phyloP scores from a whole-genome alignment of 2,329 filamentous ascomycete genomes.

The Polychaeton citri region DNA sequence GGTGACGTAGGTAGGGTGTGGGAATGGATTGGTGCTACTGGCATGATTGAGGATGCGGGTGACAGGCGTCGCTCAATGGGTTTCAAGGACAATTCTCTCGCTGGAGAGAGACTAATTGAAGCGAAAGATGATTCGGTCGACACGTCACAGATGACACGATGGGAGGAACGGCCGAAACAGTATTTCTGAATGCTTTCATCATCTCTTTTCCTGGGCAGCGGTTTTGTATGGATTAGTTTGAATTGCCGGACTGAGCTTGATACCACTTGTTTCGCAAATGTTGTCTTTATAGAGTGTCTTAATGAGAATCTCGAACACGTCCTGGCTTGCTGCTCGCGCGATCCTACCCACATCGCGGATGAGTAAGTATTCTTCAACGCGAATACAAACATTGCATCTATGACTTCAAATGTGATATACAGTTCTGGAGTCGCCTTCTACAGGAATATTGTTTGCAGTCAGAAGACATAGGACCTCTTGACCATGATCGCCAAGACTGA shows the following conservation, averaged over 20 bases:
- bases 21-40: constrained; percentile 51
- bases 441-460: no score
- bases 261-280: background rate
- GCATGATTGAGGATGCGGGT: background rate
- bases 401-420: no score
- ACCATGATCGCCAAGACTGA: background rate
- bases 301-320: no score
- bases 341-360: no score
- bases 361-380: no score
- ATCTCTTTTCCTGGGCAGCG: no score
- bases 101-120: background rate
- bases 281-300: no score
- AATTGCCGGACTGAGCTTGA: background rate
- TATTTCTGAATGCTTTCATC: background rate
- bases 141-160: background rate
- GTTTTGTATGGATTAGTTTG: no score
- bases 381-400: no score
- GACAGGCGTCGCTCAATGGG: background rate
- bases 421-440: no score
- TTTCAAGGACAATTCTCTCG: background rate
- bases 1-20: constrained; percentile 48
- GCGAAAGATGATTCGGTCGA: background rate
- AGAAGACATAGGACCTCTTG: background rate
- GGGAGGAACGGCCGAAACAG: background rate
- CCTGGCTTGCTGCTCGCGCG: no score